Evolutionary conservation across 2,329 filamentous ascomycete genomes (phyloP).

Genomic region (Huntiella decipiens): DNA sequence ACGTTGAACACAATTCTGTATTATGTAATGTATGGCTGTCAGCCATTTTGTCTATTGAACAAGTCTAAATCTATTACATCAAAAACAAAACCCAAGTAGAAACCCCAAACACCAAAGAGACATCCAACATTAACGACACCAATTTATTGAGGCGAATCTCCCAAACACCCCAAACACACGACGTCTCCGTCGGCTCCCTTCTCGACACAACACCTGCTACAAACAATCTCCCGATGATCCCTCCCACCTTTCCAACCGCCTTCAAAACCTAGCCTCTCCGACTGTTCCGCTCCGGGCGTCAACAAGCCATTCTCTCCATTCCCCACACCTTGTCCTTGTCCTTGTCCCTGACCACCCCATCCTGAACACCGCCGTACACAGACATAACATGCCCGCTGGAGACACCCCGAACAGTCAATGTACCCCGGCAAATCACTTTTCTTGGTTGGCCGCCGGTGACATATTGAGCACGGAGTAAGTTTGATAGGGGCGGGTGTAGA

Average conservation of each 20-base stretch:
- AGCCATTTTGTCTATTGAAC: no score
- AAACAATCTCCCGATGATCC: constrained; percentile 36
- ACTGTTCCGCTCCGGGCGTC: constrained; percentile 13
- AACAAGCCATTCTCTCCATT: background rate
- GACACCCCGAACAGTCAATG: constrained; percentile 43
- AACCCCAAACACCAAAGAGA: background rate
- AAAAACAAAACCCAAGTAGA: no score
- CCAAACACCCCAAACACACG: constrained; percentile 44
- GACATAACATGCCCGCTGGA: constrained; percentile 45
- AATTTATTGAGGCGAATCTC: background rate
- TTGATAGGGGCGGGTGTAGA: constrained; percentile 11
- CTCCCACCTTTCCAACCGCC: constrained; percentile 18
- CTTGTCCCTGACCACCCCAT: constrained; percentile 16
- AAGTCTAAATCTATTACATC: no score
- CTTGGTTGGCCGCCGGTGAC: constrained; percentile 43
- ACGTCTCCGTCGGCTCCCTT: constrained; percentile 44
- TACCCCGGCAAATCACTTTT: constrained; percentile 48
- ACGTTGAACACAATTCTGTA: no score
- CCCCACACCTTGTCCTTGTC: no score
- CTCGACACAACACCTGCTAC: constrained; percentile 51
- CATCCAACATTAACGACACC: background rate
- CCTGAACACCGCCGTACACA: constrained; percentile 46
- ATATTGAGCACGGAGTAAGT: constrained; percentile 45
- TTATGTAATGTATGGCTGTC: no score
- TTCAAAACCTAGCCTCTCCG: no score